phyloP scores from a whole-genome alignment of 2,329 filamentous ascomycete species.

The Ophiostoma piceae region DNA sequence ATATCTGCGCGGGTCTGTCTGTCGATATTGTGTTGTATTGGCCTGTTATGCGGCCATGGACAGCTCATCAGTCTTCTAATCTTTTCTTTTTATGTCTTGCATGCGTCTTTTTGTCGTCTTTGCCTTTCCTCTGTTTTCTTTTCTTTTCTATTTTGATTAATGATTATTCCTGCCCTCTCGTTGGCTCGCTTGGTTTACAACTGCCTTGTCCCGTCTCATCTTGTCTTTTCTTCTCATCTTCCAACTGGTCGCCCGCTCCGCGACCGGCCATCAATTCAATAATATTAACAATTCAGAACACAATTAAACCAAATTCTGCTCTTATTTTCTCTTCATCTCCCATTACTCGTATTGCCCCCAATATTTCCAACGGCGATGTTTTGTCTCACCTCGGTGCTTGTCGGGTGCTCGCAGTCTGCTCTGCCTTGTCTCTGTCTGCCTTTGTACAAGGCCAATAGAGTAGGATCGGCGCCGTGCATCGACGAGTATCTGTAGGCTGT shows the following conservation, averaged over 20 bases:
- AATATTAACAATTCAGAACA: not conserved
- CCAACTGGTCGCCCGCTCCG: not conserved
- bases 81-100: not conserved
- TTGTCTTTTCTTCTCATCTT: not conserved
- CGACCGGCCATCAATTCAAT: not conserved
- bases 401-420: not conserved
- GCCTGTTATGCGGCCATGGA: constrained; percentile 14
- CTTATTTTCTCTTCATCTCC: not conserved
- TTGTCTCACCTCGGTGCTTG: constrained; percentile 3
- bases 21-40: constrained; percentile 7
- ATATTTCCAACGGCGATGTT: not conserved
- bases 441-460: not conserved
- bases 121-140: not conserved
- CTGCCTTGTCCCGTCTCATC: not conserved
- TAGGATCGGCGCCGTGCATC: constrained; percentile 9
- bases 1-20: not conserved
- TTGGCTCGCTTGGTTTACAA: not conserved
- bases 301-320: too few species aligned
- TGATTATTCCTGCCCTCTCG: not conserved
- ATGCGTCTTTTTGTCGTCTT: not conserved
- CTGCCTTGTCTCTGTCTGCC: too few species aligned
- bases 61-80: constrained; percentile 15
- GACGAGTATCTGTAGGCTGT: not conserved
- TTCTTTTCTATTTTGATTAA: not conserved
- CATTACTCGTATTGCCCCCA: not conserved